phyloP scores from a whole-genome alignment of 495 filamentous ascomycete genomes.

The Penicillium coffeae region DNA sequence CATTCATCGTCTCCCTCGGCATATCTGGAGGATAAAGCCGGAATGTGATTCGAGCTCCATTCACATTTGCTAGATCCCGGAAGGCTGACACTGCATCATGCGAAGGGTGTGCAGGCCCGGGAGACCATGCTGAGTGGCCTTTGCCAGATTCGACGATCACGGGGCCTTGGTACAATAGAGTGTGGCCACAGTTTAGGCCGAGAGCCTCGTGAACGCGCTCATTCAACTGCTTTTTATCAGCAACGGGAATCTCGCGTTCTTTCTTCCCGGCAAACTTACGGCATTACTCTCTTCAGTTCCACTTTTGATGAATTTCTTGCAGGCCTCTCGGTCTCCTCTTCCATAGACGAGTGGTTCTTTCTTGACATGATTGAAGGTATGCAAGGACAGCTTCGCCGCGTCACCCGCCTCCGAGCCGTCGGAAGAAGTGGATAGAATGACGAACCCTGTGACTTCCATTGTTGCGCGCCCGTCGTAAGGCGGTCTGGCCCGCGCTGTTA shows the following conservation, averaged over 20 bases:
- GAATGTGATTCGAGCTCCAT: slow-evolving; percentile 1
- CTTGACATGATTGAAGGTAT: background rate
- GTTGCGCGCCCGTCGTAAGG: background rate
- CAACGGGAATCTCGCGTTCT: background rate
- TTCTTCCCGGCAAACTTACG: background rate
- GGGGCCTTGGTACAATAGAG: background rate
- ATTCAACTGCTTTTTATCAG: background rate
- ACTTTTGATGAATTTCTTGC: background rate
- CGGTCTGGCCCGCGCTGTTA: background rate
- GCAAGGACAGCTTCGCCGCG: background rate
- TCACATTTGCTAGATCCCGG: slow-evolving; percentile 4
- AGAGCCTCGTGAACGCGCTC: background rate
- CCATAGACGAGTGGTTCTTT: background rate
- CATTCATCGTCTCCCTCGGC: background rate
- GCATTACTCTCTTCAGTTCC: background rate
- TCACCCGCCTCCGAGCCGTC: background rate
- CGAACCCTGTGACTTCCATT: background rate
- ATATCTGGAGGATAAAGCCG: slow-evolving; percentile 1
- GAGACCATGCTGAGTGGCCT: background rate
- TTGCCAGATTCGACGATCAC: background rate
- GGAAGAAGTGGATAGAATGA: background rate
- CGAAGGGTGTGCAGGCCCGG: background rate
- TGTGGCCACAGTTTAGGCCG: background rate
- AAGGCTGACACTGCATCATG: slow-evolving; percentile 1
- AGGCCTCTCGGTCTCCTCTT: background rate